Base-by-base conservation (phyloP, 192 early-diverging fungal species). In the Rhizoclosmatium sp. region DNA sequence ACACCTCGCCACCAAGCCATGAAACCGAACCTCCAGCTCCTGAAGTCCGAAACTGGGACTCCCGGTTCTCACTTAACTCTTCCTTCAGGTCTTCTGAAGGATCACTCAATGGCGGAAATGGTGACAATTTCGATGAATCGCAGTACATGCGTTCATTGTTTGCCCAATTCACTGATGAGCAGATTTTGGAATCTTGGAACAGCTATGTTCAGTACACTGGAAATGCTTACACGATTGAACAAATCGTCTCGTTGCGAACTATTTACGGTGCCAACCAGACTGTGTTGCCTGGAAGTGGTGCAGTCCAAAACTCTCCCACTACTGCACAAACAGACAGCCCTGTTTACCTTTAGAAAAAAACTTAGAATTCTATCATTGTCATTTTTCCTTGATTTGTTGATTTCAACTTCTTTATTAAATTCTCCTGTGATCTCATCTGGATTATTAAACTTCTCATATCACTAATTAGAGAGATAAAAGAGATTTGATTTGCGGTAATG, bases 401-500 rank as follows among this genome's bases (percentile, higher is more conserved):
- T 31, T 31, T 31, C 31, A 31, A 31, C 31, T 31, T 31, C 31
- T 31, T 31, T 31, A 31, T 31, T 31, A 31, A 31, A 31, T 31
- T 31, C 31, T 31, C 31, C 31, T 31, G 31, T 31, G 31, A 31
- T 31, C 31, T 31, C 31, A 31, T 31, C 31, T 31, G 31, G 31
- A 31, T 31, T 31, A 31, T 31, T 31, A 31, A 31, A 31, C 31
- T 31, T 31, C 31, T 31, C 31, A 31, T 31, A 31, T 31, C 31
- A 31, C 31, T 31, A 31, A 31, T 54, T 16, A 54, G 9, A 54
- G 16, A 54, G 51, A 54, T 21, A 76, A 41, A 4, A 76, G 44
- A 7, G 75, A 45, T 59, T 39, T 7, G 39, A 89, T 82, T 39
- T 85, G 70, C n/a, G 86, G 86, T 78, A 89, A 78, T 42, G 66